Evolutionary conservation across 768 basidiomycete species (phyloP).

Genomic region (Suillus weaverae): DNA sequence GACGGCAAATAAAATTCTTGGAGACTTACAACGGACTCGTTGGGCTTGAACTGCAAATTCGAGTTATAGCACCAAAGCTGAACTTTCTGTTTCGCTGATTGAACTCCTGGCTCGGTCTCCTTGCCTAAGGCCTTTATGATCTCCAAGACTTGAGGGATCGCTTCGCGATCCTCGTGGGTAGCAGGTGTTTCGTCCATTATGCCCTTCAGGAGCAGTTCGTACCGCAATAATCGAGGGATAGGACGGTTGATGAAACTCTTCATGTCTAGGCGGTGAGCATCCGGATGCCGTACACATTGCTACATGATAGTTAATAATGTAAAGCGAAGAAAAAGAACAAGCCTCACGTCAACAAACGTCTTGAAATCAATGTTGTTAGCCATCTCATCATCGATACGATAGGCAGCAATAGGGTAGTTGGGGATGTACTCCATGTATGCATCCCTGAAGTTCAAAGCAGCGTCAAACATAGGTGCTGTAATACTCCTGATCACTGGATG

Average conservation of each 20-base stretch:
- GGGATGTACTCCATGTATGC: constrained; percentile 92
- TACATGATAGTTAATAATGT: constrained; percentile 18
- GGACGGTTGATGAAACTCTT: constrained; percentile 92
- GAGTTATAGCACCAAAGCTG: constrained; percentile 86
- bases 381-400: constrained; percentile 86
- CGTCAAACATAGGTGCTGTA: constrained; percentile 83
- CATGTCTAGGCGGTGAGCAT: constrained; percentile 84
- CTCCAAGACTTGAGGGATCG: constrained; percentile 84
- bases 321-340: neutral
- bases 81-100: constrained; percentile 84
- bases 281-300: constrained; percentile 62
- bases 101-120: constrained; percentile 84
- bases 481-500: constrained; percentile 77
- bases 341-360: constrained; percentile 72
- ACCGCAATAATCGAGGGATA: constrained; percentile 86
- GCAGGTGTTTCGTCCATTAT: constrained; percentile 75
- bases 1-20: neutral
- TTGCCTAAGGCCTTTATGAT: constrained; percentile 85
- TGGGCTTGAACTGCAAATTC: constrained; percentile 75
- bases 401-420: constrained; percentile 91
- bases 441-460: constrained; percentile 88
- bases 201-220: constrained; percentile 79
- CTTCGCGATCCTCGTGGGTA: constrained; percentile 77
- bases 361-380: constrained; percentile 79
- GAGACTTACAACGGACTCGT: constrained; percentile 59